These are phyloP conservation scores for Chlamydomonas reinhardtii DNA, from an alignment of 163 green algal genomes.

Conservation along the genomic window DNA sequence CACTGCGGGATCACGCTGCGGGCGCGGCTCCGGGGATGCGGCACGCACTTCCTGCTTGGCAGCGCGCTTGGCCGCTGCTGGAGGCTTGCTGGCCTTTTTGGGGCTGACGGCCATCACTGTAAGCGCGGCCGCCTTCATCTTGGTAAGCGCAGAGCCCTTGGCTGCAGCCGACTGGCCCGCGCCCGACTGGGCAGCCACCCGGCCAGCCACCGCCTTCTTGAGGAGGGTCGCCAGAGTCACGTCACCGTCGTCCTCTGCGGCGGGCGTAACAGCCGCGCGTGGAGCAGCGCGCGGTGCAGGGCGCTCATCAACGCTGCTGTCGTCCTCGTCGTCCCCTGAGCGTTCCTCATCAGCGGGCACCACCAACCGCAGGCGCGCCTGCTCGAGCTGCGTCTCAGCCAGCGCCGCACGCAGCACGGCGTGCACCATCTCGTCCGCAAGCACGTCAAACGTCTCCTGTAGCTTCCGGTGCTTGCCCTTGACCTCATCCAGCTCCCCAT, in stretches of 20 bases:
- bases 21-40: no score
- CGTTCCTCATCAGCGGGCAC: not conserved
- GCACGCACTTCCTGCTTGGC: not conserved
- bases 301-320: not conserved
- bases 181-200: no score
- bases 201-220: not conserved
- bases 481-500: slow-evolving; percentile 38
- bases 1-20: not conserved
- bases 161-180: no score
- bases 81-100: not conserved
- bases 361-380: not conserved
- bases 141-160: no score
- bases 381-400: slow-evolving; percentile 24
- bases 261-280: no score
- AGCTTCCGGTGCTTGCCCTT: slow-evolving; percentile 10
- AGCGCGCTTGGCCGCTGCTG: no score
- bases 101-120: no score
- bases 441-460: not conserved
- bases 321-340: not conserved
- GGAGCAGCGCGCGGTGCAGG: no score
- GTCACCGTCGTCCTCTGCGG: no score
- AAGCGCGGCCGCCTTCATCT: not conserved
- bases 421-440: slow-evolving; percentile 21
- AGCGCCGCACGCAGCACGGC: slow-evolving; percentile 18
- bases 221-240: not conserved